phyloP scores from a whole-genome alignment of 2,329 filamentous ascomycete species.

The Rhynchosporium agropyri region DNA sequence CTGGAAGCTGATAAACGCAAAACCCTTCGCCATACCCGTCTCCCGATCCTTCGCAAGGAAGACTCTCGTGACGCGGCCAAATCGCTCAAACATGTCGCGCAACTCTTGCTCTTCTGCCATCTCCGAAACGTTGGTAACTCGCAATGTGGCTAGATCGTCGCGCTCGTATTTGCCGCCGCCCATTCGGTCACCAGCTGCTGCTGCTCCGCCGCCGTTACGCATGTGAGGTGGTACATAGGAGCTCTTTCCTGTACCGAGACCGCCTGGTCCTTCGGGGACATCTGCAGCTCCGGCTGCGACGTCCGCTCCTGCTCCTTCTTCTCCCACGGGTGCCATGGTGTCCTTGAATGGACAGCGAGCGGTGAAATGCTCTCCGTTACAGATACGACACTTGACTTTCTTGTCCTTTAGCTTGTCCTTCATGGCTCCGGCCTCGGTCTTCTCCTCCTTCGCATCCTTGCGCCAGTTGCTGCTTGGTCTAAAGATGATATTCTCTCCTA shows the following conservation, averaged over 20 bases:
- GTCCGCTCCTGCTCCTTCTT: conserved; percentile 54
- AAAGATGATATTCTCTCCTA: conserved; percentile 99
- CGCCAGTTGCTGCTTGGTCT: conserved; percentile 92
- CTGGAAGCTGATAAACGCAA: conserved; percentile 97
- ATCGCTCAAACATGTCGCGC: conserved; percentile 97
- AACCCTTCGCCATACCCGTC: conserved; percentile 94
- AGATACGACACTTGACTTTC: conserved; percentile 99
- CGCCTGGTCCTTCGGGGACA: conserved; percentile 53
- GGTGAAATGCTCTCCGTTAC: conserved; percentile 98
- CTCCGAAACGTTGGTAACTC: conserved; percentile 98
- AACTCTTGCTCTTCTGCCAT: conserved; percentile 96
- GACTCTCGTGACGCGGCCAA: conserved; percentile 93
- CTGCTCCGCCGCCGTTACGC: conserved; percentile 66
- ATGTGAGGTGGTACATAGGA: conserved; percentile 95
- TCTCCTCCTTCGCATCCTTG: conserved; percentile 81
- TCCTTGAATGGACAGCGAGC: conserved; percentile 99
- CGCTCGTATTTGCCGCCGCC: conserved; percentile 85
- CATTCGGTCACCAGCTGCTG: conserved; percentile 78
- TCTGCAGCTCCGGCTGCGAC: conserved; percentile 53
- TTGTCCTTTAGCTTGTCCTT: conserved; percentile 93
- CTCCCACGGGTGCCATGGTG: conserved; percentile 89
- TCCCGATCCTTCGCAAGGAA: conserved; percentile 98
- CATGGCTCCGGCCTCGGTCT: conserved; percentile 72
- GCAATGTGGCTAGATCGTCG: conserved; percentile 92
- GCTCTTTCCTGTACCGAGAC: conserved; percentile 67